Evolutionary conservation across 805 yeast species (phyloP).

Genomic region (Lipomyces oligophaga): DNA sequence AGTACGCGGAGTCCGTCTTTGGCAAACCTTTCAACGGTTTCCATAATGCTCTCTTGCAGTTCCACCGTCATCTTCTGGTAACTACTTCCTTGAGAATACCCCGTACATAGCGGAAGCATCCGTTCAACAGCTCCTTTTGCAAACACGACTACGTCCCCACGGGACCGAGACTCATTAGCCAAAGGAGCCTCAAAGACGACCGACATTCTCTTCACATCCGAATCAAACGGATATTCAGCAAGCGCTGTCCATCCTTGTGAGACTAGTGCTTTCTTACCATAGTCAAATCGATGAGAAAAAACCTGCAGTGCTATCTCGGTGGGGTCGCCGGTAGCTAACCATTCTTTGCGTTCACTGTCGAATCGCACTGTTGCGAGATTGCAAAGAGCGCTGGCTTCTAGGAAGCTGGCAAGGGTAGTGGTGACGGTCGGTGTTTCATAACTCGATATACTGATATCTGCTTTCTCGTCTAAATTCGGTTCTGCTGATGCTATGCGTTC

Average conservation of each 20-base stretch:
- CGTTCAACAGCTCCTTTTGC: constrained; percentile 80
- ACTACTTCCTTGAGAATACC: constrained; percentile 31
- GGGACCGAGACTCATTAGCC: not conserved
- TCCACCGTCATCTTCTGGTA: constrained; percentile 40
- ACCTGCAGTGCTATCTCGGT: constrained; percentile 87
- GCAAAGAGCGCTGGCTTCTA: constrained; percentile 67
- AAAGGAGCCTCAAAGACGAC: constrained; percentile 37
- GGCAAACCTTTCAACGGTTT: constrained; percentile 57
- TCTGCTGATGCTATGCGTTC: no score
- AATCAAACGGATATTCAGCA: constrained; percentile 71
- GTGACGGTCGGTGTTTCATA: no score
- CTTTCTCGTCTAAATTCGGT: no score
- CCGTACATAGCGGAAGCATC: constrained; percentile 52
- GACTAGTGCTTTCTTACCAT: constrained; percentile 41
- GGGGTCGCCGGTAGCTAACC: constrained; percentile 87
- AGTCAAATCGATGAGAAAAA: constrained; percentile 57
- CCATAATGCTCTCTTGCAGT: constrained; percentile 45
- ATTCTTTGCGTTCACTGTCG: constrained; percentile 46
- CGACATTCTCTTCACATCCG: constrained; percentile 69
- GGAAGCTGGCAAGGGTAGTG: constrained; percentile 43
- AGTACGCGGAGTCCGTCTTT: constrained; percentile 67
- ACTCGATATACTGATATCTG: no score
- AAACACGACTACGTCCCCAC: constrained; percentile 37
- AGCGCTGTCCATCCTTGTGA: constrained; percentile 47
- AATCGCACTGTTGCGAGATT: constrained; percentile 67